Evolutionary conservation across 192 early-diverging fungal genomes (phyloP).

Genomic region (Coemansia sp.): DNA sequence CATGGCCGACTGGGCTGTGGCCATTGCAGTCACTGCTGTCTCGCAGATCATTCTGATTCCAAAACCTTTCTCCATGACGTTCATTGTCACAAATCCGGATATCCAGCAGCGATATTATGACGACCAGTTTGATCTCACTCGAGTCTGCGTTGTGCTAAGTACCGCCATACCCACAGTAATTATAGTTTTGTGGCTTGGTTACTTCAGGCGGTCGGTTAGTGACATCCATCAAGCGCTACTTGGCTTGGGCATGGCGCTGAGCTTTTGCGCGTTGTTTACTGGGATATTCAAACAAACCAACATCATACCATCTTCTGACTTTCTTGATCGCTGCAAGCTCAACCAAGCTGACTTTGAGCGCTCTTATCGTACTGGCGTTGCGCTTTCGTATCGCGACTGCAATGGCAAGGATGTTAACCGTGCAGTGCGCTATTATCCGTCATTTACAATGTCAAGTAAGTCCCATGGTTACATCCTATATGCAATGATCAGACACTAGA

Average conservation of each 20-base stretch:
- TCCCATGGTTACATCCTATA: background rate
- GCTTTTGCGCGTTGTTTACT: constrained; percentile 32
- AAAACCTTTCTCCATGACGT: constrained; percentile 1
- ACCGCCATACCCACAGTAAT: constrained; percentile 30
- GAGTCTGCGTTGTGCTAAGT: constrained; percentile 28
- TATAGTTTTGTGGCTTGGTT: constrained; percentile 40
- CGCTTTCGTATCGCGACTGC: constrained; percentile 25
- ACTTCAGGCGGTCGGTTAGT: constrained; percentile 8
- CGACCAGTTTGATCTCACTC: constrained; percentile 20
- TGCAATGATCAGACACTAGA: no score
- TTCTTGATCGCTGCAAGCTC: constrained; percentile 28
- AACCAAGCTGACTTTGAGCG: constrained; percentile 15
- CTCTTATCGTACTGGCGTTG: constrained; percentile 12
- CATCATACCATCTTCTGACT: constrained; percentile 15
- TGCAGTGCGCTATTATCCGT: constrained; percentile 20
- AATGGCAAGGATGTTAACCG: constrained; percentile 8
- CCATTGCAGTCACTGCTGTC: constrained; percentile 6
- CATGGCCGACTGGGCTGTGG: constrained; percentile 35
- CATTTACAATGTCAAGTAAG: constrained; percentile 23
- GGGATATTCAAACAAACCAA: constrained; percentile 26
- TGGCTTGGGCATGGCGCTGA: constrained; percentile 38
- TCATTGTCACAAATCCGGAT: constrained; percentile 25
- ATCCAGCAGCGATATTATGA: constrained; percentile 34
- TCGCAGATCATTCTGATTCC: constrained; percentile 43
- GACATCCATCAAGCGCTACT: constrained; percentile 34